Evolutionary conservation across 495 filamentous ascomycete species (phyloP), one percentile per base, ranked within the genome.

Genomic region (Neurospora cerealis): DNA sequence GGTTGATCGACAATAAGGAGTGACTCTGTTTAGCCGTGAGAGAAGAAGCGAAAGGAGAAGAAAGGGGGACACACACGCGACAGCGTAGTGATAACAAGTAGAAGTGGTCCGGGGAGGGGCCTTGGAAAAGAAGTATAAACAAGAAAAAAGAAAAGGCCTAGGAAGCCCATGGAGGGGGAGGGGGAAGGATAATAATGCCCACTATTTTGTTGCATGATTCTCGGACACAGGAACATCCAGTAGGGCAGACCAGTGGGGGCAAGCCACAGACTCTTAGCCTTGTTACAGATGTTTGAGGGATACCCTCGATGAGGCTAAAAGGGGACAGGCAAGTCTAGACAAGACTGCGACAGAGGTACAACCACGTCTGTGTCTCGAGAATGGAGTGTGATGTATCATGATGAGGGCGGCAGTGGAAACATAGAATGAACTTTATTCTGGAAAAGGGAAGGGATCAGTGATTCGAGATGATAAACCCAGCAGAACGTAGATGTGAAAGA

Each of bases 1-100:
- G 87, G 86, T 88, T 88, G 87, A 85, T 79, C 75, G 75, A 81
- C 81, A 80, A 84, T 84, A 84, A 87, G 87, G 85, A 85, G 86
- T 84, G 81, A 84, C 80, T 77, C 81, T 78, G 79, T 83, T 82
- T 79, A 87, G 86, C 86, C 85, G 85, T 83, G 83, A 19, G 28
- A 5, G 7, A 34, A 83, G 83, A 82, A 84, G 83, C 82, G 81
- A 83, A 81, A 78, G 75, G 78, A 78, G 72, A 79, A 81, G 78
- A 76, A 75, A 79, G 75, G 79, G 79, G 75, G 76, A 81, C 79
- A 84, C 81, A 84, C 80, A 82, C 84, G 81, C 84, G 80, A 84
- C 83, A 80, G 78, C 80, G 81, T 81, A 81, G 81, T 86, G 80
- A 83, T 80, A 77, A 79, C 70, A 81, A 74, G 75, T 77, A 36